Evolutionary conservation across 495 filamentous ascomycete genomes (phyloP).

Genomic region (Penicillium odoratum): DNA sequence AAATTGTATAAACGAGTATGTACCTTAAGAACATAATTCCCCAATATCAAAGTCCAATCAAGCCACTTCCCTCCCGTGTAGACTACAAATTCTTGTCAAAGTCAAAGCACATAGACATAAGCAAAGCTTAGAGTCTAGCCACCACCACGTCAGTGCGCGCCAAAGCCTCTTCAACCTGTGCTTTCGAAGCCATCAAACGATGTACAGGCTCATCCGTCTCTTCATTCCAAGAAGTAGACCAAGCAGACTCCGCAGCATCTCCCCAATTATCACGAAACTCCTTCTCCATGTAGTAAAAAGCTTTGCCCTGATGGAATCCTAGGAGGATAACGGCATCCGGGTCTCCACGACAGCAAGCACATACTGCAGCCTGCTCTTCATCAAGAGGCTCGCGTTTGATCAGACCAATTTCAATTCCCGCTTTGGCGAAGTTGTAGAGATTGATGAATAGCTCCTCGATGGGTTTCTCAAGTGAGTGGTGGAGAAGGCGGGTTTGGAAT

Average conservation of each 20-base stretch:
- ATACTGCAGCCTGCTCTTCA: background rate
- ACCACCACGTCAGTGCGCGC: background rate
- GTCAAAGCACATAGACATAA: too few species aligned
- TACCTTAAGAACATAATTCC: too few species aligned
- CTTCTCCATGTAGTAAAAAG: slow-evolving; percentile 8
- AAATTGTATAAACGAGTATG: too few species aligned
- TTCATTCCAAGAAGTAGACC: background rate
- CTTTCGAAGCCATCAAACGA: slow-evolving; percentile 6
- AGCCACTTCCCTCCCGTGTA: too few species aligned
- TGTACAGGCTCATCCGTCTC: background rate
- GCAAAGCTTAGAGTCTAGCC: too few species aligned
- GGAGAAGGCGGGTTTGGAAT: slow-evolving; percentile 10
- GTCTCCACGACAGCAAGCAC: slow-evolving; percentile 15
- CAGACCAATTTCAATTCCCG: background rate
- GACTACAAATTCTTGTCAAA: too few species aligned
- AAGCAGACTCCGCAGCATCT: slow-evolving; percentile 3
- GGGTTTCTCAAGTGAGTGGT: slow-evolving; percentile 5
- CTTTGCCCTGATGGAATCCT: slow-evolving; percentile 7
- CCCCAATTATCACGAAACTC: slow-evolving; percentile 11
- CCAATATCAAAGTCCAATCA: too few species aligned
- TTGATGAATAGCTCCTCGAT: slow-evolving; percentile 8
- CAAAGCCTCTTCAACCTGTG: slow-evolving; percentile 17
- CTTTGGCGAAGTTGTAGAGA: background rate
- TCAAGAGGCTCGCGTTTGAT: background rate
- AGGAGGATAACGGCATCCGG: slow-evolving; percentile 8